Evolutionary conservation across 192 early-diverging fungal species (phyloP), one percentile per base, ranked within the genome.

Genomic region (Umbelopsis isabellina): DNA sequence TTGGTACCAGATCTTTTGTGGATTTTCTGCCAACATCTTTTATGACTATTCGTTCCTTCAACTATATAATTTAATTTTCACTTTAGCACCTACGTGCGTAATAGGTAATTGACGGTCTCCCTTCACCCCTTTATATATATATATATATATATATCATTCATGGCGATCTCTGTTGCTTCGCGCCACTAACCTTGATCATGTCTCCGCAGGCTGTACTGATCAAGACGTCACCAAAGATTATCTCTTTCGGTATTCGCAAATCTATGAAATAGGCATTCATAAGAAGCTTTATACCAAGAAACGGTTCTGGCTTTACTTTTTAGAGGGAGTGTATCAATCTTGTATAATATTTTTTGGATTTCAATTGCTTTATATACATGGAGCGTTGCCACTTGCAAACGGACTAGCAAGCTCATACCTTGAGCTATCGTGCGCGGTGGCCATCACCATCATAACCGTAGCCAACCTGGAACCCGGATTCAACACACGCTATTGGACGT

Each of bases 321-420:
- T 91, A 15, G 94, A 99, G 73, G 97, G 91, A 27, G 78, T 98
- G 23, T 99, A 93, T 86, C 95, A 98, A 82, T 97, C 95, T 5
- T 72, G 94, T 12, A 86, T 97, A 13, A 92, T 92, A 52, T 99
- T 87, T 76, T 94, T 93, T 75, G 85, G 86, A 35, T 91, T 90
- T 72, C 86, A 89, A 50, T 73, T 89, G 37, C 85, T 90, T 47
- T 86, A 83, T 33, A 87, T 88, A 68, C 49, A 69, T 21, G 75
- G 86, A 1, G 70, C 84, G 8, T 79, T 83, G 18, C 76, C 86
- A 20, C 80, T 89, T 75, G 46, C 68, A 4, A 66, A 76, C 35
- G 94, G 94, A 9, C 70, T 75, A 18, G 80, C 79, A 18, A 75
- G 81, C 37, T 88, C 88, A 35, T 73, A 82, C 41, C 82, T 88